These are phyloP conservation scores for Stropharia rugosoannulata DNA, from an alignment of 768 basidiomycete species.

Conservation along the genomic window DNA sequence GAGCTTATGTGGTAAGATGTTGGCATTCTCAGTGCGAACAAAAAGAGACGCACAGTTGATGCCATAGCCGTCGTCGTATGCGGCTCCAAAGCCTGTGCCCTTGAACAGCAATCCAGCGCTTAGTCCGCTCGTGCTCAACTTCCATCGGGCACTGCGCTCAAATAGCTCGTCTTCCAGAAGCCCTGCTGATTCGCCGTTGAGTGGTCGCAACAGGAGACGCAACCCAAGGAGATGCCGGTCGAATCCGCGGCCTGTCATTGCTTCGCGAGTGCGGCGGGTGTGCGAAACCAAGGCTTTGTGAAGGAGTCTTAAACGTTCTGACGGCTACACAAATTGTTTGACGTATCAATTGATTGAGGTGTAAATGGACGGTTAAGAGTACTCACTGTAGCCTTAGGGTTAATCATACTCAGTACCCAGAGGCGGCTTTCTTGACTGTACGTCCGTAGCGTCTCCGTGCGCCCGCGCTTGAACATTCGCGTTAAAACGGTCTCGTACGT, in stretches of 20 bases:
- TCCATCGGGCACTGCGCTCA: constrained; percentile 76
- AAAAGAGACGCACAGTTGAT: constrained; percentile 73
- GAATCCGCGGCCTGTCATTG: constrained; percentile 79
- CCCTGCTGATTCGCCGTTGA: constrained; percentile 51
- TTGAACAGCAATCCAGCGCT: constrained; percentile 84
- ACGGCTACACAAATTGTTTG: constrained; percentile 27
- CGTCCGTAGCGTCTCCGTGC: constrained; percentile 87
- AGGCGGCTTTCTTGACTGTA: constrained; percentile 69
- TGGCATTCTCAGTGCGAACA: neutral
- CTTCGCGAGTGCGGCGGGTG: constrained; percentile 68
- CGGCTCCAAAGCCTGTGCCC: constrained; percentile 89
- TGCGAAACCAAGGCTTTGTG: constrained; percentile 71
- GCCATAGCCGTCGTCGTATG: constrained; percentile 86
- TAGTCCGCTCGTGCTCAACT: constrained; percentile 85
- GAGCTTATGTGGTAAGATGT: neutral
- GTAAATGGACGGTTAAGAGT: neutral
- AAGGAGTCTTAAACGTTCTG: constrained; percentile 48
- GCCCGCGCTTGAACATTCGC: constrained; percentile 79
- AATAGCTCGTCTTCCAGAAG: constrained; percentile 83
- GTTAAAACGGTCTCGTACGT: constrained; percentile 94
- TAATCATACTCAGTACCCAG: constrained; percentile 76
- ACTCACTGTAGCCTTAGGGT: constrained; percentile 49
- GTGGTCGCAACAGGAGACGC: constrained; percentile 55
- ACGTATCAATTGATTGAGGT: neutral
- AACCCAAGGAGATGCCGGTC: constrained; percentile 93